Evolutionary conservation across 2,329 filamentous ascomycete genomes (phyloP).

Genomic region (Aspergillus texensis): DNA sequence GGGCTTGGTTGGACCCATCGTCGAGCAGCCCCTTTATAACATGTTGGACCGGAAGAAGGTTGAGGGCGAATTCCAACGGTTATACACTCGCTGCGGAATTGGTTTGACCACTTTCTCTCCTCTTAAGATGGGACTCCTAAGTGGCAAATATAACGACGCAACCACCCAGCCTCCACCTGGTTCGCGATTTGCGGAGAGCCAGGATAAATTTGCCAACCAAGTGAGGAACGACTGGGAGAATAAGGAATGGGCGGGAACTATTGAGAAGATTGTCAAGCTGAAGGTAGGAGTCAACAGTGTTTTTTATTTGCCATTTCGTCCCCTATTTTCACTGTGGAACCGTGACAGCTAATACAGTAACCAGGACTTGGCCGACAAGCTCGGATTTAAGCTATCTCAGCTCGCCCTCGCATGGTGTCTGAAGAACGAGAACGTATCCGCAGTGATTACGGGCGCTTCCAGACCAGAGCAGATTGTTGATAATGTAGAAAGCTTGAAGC

Average conservation of each 20-base stretch:
- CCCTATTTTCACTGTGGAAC: too few species aligned
- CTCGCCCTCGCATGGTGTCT: slow-evolving; percentile 63
- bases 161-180: slow-evolving; percentile 54
- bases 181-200: slow-evolving; percentile 60
- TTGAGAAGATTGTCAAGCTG: slow-evolving; percentile 61
- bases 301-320: too few species aligned
- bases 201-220: slow-evolving; percentile 58
- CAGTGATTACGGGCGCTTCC: slow-evolving; percentile 47
- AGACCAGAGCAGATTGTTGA: slow-evolving; percentile 48
- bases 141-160: slow-evolving; percentile 69
- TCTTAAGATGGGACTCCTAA: slow-evolving; percentile 63
- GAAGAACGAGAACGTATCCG: slow-evolving; percentile 60
- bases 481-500: slow-evolving; percentile 48
- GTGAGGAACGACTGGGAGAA: slow-evolving; percentile 47
- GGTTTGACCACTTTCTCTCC: slow-evolving; percentile 68
- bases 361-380: slow-evolving; percentile 36
- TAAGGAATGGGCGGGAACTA: slow-evolving; percentile 45
- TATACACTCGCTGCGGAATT: slow-evolving; percentile 63
- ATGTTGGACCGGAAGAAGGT: slow-evolving; percentile 64
- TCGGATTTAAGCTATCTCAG: slow-evolving; percentile 56
- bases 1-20: slow-evolving; percentile 56
- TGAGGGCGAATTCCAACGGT: slow-evolving; percentile 62
- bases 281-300: slow-evolving; percentile 19
- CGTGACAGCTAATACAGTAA: neutral
- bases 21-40: slow-evolving; percentile 68